These are phyloP conservation scores for Berkeleyomyces rouxiae DNA, from an alignment of 2,329 filamentous ascomycete species.

Conservation along the genomic window DNA sequence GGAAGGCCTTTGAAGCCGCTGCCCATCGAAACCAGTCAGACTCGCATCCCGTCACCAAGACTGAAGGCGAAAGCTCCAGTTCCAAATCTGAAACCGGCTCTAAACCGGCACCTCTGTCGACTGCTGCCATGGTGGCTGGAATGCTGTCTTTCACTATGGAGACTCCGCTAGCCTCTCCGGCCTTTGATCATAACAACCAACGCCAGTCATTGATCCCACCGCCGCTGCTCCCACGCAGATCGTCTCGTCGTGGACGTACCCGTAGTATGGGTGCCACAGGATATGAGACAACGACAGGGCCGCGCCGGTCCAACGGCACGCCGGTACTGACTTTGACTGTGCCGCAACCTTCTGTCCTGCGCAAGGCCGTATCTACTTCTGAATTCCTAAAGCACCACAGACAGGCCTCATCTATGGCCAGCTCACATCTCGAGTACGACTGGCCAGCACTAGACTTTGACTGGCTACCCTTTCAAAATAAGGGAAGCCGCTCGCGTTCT, in stretches of 20 bases:
- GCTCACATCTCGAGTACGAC: background rate
- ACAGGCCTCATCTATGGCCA: background rate
- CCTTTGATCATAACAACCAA: background rate
- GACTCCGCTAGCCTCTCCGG: background rate
- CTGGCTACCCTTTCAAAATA: background rate
- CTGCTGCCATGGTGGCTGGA: background rate
- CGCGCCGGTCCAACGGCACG: background rate
- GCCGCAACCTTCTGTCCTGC: conserved; percentile 1
- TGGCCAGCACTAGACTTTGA: conserved; percentile 1
- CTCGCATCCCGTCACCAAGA: background rate
- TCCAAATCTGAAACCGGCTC: background rate
- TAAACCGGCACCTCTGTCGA: background rate
- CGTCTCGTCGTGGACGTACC: conserved; percentile 5
- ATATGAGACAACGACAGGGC: background rate
- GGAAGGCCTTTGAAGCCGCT: conserved; percentile 7
- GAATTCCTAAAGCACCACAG: background rate
- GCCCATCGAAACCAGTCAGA: background rate
- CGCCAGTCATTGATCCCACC: conserved; percentile 5
- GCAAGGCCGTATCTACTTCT: background rate
- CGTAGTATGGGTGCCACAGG: background rate
- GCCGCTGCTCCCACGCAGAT: conserved; percentile 1
- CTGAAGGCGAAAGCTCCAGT: background rate
- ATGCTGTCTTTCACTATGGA: conserved; percentile 5
- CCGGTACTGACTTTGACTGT: background rate
- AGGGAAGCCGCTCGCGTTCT: background rate